These are phyloP conservation scores for Lactarius indigo DNA, from an alignment of 768 basidiomycete species.

Conservation along the genomic window DNA sequence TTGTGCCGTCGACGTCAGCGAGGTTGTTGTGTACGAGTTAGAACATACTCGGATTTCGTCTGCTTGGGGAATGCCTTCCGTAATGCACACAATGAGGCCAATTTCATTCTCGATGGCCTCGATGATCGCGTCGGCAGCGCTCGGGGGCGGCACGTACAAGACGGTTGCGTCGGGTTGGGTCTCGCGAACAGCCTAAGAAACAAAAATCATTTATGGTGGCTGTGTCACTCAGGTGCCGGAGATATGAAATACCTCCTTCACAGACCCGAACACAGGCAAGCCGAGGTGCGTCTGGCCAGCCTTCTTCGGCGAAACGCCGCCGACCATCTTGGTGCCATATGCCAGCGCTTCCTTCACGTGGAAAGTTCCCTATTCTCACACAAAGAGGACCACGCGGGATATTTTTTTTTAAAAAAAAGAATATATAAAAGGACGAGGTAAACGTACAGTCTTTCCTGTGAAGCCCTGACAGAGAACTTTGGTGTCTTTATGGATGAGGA, in stretches of 20 bases:
- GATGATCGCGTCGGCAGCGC: constrained; percentile 94
- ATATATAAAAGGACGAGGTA: constrained; percentile 27
- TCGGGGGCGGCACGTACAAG: constrained; percentile 97
- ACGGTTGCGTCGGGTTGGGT: constrained; percentile 90
- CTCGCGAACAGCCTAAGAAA: constrained; percentile 74
- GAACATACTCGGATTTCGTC: constrained; percentile 85
- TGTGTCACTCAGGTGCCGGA: not conserved
- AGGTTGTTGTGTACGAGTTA: not conserved
- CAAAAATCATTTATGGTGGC: constrained; percentile 12
- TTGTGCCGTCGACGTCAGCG: not conserved
- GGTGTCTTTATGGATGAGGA: constrained; percentile 91
- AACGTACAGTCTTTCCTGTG: constrained; percentile 86
- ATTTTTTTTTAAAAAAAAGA: constrained; percentile 3
- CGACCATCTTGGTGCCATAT: constrained; percentile 97
- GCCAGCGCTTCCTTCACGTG: constrained; percentile 90
- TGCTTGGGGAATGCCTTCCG: constrained; percentile 96
- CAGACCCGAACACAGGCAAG: constrained; percentile 88
- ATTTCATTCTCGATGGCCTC: constrained; percentile 99
- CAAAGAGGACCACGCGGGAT: not conserved
- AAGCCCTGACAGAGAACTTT: constrained; percentile 88
- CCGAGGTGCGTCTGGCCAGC: constrained; percentile 95
- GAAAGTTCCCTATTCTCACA: constrained; percentile 76
- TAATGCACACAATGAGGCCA: constrained; percentile 95
- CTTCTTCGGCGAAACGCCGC: constrained; percentile 95
- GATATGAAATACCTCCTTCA: constrained; percentile 66